Base-by-base conservation (phyloP, 2,329 filamentous ascomycete species). In the Fusarium denticulatum region DNA sequence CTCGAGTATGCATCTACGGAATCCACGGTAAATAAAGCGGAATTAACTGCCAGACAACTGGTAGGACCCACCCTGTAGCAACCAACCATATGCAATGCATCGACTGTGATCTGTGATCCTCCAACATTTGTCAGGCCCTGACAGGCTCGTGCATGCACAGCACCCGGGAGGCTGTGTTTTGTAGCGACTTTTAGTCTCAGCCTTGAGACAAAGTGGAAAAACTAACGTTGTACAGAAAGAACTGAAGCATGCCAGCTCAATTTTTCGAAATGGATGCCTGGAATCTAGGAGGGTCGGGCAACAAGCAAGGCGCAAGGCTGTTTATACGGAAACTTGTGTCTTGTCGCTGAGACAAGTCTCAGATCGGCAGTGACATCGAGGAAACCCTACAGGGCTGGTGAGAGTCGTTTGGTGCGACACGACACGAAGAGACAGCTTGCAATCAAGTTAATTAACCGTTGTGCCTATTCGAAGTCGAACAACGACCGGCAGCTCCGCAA, bases 181-280 rank as follows among this genome's bases (percentile, higher is more conserved):
- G 58, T 49, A 61, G 67, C 67, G 59, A 74, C 60, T 64, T 64
- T 15, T 49, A 56, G 64, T 67, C 73, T 78, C 76, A 78, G 76
- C 76, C 76, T 72, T 74, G 74, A 67, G 61, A 57, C 34, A 55
- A 77, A 77, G 75, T 77, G 71, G 75, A 77, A 76, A 76, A 77
- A 69, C 68, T 63, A 65, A 69, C 61, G 55, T 47, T 36, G 28
- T 24, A 37, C 22, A 36, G 26, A 43, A 34, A 55, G 26, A 47
- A 46, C 72, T 47, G 60, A 50, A 56, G 36, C 28, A 18, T 60
- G 49, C 45, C 62, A 62, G 58, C 28, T 55, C 52, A 30, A 67
- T 42, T 52, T 60, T 67, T 57, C 56, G 47, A 45, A n/a, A 26
- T 32, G 56, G 63, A 58, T 73, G 61, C 58, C 56, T 64, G 45